phyloP scores from a whole-genome alignment of 2,329 filamentous ascomycete species.

The Colletotrichum simmondsii region DNA sequence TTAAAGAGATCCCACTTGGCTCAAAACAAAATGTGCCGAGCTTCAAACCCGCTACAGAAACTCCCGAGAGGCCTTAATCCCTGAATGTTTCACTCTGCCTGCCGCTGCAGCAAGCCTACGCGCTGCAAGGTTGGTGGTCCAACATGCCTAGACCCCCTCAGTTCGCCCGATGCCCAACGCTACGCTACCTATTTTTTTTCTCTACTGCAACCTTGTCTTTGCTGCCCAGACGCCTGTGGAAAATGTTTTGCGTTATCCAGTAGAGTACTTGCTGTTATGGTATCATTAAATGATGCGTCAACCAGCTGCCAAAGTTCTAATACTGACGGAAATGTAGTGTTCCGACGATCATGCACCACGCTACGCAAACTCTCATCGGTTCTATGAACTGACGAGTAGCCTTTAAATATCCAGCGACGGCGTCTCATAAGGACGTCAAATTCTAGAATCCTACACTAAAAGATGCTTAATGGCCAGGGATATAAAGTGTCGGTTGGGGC shows the following conservation, averaged over 20 bases:
- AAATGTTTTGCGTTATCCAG: too few relatives aligned
- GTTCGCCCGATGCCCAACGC: background rate
- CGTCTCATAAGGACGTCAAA: background rate
- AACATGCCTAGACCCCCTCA: background rate
- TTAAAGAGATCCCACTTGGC: background rate
- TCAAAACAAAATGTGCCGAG: conserved; percentile 4
- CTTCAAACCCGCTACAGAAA: conserved; percentile 3
- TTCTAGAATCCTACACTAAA: background rate
- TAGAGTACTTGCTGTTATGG: background rate
- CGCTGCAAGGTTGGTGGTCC: background rate
- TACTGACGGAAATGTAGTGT: background rate
- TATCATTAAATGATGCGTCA: background rate
- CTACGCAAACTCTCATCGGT: background rate
- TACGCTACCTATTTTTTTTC: background rate
- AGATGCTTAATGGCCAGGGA: background rate
- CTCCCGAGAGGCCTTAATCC: conserved; percentile 11
- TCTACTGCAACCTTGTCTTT: background rate
- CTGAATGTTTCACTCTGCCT: conserved; percentile 16
- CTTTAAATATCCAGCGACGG: too few relatives aligned
- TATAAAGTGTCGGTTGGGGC: background rate
- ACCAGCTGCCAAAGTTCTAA: background rate
- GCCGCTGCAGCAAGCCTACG: background rate
- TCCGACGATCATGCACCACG: background rate
- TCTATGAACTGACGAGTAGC: background rate
- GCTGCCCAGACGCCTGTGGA: background rate